Percentiles rank a stretch among this genome's conserved stretches.
phyloP scores from a whole-genome alignment of 768 basidiomycete genomes.

The Coprinopsis sp. region DNA sequence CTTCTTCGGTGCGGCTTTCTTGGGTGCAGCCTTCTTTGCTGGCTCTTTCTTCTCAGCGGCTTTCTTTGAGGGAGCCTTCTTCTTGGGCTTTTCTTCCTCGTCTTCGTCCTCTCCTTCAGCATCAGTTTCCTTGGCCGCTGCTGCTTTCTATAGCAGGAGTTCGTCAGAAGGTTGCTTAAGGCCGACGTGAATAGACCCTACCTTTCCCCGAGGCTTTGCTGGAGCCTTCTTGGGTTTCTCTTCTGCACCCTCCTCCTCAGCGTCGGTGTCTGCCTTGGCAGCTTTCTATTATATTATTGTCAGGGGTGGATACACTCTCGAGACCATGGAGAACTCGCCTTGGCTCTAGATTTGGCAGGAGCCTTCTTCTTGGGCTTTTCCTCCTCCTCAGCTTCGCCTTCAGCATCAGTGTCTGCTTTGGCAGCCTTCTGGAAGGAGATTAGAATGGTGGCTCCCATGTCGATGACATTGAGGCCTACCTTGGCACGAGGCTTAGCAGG shows the following conservation, averaged over 20 bases:
- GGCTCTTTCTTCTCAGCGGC: conserved; percentile 30
- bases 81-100: conserved; percentile 40
- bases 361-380: conserved; percentile 32
- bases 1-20: conserved; percentile 46
- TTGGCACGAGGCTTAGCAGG: conserved; percentile 16
- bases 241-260: conserved; percentile 18
- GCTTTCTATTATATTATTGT: background rate
- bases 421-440: conserved; percentile 15
- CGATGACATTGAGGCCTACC: conserved; percentile 14
- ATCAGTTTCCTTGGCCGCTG: conserved; percentile 25
- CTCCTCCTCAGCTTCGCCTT: conserved; percentile 33
- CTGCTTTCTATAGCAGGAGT: conserved; percentile 19
- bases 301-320: conserved; percentile 5
- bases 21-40: conserved; percentile 32
- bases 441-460: background rate
- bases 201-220: conserved; percentile 14
- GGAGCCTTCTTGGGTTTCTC: conserved; percentile 38
- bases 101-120: conserved; percentile 34
- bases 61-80: conserved; percentile 18
- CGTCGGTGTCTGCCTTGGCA: conserved; percentile 15
- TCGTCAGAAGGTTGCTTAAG: conserved; percentile 6
- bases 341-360: conserved; percentile 18
- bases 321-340: conserved; percentile 4
- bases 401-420: conserved; percentile 13
- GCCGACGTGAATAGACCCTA: conserved; percentile 7